These are phyloP conservation scores for Corrigiola litoralis DNA, from an alignment of 179 eudicot genomes.

Conservation along the genomic window DNA sequence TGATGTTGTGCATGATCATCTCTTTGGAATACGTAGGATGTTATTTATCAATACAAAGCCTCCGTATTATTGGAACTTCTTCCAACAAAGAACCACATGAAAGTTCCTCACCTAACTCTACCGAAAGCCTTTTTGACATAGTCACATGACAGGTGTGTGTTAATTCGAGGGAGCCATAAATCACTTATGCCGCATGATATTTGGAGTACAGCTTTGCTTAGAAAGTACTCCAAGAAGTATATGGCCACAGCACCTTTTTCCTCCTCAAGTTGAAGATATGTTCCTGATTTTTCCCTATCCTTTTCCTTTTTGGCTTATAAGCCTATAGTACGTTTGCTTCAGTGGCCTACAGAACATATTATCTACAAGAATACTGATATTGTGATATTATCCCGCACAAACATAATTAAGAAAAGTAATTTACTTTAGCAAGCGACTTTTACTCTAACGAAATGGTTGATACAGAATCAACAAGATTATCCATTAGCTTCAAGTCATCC, in stretches of 20 bases:
- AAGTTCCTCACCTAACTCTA: constrained; percentile 23
- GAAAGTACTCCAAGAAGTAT: constrained; percentile 12
- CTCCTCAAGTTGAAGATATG: constrained; percentile 13
- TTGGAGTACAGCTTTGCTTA: constrained; percentile 30
- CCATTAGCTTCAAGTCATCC: no score
- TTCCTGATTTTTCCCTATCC: constrained; percentile 4
- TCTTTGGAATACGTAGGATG: not conserved
- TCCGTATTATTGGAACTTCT: not conserved
- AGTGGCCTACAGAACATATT: not conserved
- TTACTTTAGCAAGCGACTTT: no score
- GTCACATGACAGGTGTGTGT: constrained; percentile 21
- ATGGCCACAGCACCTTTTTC: constrained; percentile 4
- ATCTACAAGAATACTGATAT: not conserved
- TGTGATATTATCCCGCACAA: not conserved
- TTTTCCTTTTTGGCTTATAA: not conserved
- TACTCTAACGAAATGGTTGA: no score
- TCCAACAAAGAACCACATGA: constrained; percentile 3
- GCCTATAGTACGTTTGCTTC: not conserved
- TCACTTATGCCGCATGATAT: constrained; percentile 16
- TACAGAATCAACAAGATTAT: no score
- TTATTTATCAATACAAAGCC: not conserved
- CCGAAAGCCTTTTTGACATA: constrained; percentile 14
- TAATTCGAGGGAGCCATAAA: constrained; percentile 11
- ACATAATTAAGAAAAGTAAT: no score
- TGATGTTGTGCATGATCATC: not conserved